A percentile compares a stretch with the other conserved stretches of the same genome.
phyloP scores from a whole-genome alignment of 768 basidiomycete species.

The Kwoniella mangroviensis region DNA sequence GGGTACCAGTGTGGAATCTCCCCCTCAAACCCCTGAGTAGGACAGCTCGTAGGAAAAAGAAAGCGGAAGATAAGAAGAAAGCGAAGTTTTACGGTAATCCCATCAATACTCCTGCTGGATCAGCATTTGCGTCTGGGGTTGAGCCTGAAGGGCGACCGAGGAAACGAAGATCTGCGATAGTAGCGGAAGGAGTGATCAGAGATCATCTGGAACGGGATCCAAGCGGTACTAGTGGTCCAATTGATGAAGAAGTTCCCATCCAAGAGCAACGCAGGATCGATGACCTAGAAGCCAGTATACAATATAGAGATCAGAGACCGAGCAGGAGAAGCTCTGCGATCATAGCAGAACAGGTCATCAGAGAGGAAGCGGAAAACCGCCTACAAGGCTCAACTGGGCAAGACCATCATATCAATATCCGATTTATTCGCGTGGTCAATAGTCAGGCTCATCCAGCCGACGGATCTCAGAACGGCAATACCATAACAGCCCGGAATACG shows the following conservation, averaged over 20 bases:
- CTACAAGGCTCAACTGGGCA: neutral
- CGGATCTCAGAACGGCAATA: neutral
- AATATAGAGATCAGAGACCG: neutral
- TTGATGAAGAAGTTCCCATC: neutral
- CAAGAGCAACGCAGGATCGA: neutral
- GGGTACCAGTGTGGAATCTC: slow-evolving; percentile 9
- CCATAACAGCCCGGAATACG: neutral
- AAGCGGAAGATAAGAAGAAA: neutral
- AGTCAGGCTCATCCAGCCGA: neutral
- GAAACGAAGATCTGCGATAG: neutral
- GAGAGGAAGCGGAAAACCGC: neutral
- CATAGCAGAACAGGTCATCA: neutral
- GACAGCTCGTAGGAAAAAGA: slow-evolving; percentile 6
- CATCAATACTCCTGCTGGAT: neutral
- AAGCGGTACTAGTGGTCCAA: neutral
- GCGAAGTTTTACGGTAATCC: slow-evolving; percentile 1
- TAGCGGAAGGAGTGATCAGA: neutral
- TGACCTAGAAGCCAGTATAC: neutral
- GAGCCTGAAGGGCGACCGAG: neutral
- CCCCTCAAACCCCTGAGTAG: slow-evolving; percentile 8
- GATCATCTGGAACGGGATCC: neutral
- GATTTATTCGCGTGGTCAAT: neutral
- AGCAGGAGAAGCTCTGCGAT: neutral
- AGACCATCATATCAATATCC: neutral
- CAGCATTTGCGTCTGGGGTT: neutral